Evolutionary conservation across 2,329 filamentous ascomycete genomes (phyloP), one percentile per base, ranked within the genome.

Genomic region (Xylaria sp.): DNA sequence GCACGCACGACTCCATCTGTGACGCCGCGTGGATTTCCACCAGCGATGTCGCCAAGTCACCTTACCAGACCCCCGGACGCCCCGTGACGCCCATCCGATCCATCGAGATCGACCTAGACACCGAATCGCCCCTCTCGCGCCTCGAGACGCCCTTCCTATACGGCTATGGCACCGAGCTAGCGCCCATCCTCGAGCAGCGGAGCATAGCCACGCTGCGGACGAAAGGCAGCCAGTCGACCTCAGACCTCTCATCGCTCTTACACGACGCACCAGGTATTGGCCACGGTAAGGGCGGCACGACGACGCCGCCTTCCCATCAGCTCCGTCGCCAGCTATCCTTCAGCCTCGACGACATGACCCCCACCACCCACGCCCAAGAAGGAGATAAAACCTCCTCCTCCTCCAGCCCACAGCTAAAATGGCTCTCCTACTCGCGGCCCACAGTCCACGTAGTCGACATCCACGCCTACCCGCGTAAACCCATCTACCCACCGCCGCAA

Each of bases 111-210:
- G 72, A 77, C 61, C 67, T 75, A 9, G 71, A 75, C 46, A 74
- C 75, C 2, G 77, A 78, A 23, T 78, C 78, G 1, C 76, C 76
- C 1, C 71, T 77, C n/a, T 76, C 75, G 4, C 72, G 69, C 6
- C 71, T 77, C 43, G 76, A 76, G 58, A 78, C 76, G 1, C 76
- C 75, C 3, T 82, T 83, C 70, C 72, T 79, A 1, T 83, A 83
- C 68, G 81, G 81, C 23, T 75, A 78, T 64, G 81, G 81, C 23
- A 83, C 81, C 3, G 73, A 78, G 33, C 77, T 83, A 1, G 75
- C 78, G 23, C 81, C 82, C 15, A 83, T 83, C 70, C 74, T 77
- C n/a, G 82, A 83, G 73, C 79, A 82, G 72, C 80, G 78, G 63
- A 82, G 80, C 71, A 73, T 73, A 62, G 71, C 75, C 6, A 82